phyloP scores from a whole-genome alignment of 306 rosid species.

The Cicer arietinum region DNA sequence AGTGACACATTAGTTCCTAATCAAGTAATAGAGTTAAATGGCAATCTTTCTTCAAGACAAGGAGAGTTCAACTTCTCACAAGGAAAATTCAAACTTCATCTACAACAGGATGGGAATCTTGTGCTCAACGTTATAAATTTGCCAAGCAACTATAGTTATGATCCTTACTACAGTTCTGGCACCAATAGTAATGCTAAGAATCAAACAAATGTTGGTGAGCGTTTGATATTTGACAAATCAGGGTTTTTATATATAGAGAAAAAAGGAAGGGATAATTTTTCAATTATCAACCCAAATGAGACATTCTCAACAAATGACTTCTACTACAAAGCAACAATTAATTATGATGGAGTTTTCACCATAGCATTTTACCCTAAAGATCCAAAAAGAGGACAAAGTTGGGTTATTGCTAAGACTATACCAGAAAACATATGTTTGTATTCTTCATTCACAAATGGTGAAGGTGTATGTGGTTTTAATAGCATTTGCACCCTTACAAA shows the following conservation, averaged over 20 bases:
- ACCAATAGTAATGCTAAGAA: not conserved
- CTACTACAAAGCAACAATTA: constrained; percentile 55
- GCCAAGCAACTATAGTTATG: constrained; percentile 37
- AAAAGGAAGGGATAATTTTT: constrained; percentile 33
- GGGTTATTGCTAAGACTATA: constrained; percentile 14
- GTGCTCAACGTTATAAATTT: constrained; percentile 44
- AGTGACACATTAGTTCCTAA: constrained; percentile 62
- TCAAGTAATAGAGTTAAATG: constrained; percentile 45
- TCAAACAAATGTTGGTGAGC: constrained; percentile 37
- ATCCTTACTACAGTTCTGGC: constrained; percentile 23
- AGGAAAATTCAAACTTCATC: constrained; percentile 51
- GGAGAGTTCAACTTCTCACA: constrained; percentile 45
- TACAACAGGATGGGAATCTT: constrained; percentile 53
- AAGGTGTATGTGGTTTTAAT: constrained; percentile 59
- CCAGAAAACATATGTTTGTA: constrained; percentile 48
- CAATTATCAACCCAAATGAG: not conserved
- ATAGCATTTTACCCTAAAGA: constrained; percentile 46
- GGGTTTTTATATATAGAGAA: constrained; percentile 50
- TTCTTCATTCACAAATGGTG: not conserved
- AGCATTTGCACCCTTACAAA: constrained; percentile 48
- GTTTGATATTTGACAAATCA: constrained; percentile 47
- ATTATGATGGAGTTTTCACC: constrained; percentile 60
- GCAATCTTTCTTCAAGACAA: constrained; percentile 46
- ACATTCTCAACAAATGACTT: not conserved
- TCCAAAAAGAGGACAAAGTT: constrained; percentile 18